Conservation (phyloP, 768 basidiomycete genomes). For the Tremella mesenterica region DNA sequence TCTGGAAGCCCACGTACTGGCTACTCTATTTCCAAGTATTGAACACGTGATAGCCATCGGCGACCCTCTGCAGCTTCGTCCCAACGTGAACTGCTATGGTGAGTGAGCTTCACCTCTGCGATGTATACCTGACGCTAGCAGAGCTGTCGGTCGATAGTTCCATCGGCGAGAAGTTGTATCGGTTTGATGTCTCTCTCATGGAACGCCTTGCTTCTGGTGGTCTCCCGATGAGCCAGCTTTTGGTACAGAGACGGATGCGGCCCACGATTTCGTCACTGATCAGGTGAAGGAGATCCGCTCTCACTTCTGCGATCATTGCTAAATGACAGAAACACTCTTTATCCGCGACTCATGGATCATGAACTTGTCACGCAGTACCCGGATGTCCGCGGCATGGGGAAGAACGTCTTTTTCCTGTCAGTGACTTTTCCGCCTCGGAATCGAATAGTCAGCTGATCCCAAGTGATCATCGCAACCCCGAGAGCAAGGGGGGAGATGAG, state of each 20-base stretch:
- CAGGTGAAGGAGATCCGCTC: conserved; percentile 44
- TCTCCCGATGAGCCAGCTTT: conserved; percentile 60
- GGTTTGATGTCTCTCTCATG: conserved; percentile 67
- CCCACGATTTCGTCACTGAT: conserved; percentile 59
- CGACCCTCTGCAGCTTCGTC: conserved; percentile 67
- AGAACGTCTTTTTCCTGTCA: conserved; percentile 59
- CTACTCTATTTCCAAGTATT: conserved; percentile 39
- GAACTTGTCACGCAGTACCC: neutral
- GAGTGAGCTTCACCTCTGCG: conserved; percentile 53
- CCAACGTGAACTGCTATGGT: conserved; percentile 37
- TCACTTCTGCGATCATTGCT: no score
- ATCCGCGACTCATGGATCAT: conserved; percentile 9
- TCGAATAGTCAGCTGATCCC: neutral
- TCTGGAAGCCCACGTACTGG: conserved; percentile 65
- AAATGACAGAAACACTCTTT: conserved; percentile 3
- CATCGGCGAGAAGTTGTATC: conserved; percentile 54
- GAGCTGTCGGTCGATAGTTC: conserved; percentile 62
- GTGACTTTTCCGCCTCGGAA: neutral
- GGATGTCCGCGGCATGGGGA: conserved; percentile 50
- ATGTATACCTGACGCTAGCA: conserved; percentile 56
- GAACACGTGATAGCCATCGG: conserved; percentile 73
- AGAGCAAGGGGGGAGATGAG: conserved; percentile 57
- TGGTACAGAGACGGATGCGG: conserved; percentile 68
- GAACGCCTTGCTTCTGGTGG: conserved; percentile 57
- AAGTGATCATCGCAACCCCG: conserved; percentile 53